Evolutionary conservation across 2,329 filamentous ascomycete genomes (phyloP), one percentile per base, ranked within the genome.

Genomic region (Xylariaceae sp.): DNA sequence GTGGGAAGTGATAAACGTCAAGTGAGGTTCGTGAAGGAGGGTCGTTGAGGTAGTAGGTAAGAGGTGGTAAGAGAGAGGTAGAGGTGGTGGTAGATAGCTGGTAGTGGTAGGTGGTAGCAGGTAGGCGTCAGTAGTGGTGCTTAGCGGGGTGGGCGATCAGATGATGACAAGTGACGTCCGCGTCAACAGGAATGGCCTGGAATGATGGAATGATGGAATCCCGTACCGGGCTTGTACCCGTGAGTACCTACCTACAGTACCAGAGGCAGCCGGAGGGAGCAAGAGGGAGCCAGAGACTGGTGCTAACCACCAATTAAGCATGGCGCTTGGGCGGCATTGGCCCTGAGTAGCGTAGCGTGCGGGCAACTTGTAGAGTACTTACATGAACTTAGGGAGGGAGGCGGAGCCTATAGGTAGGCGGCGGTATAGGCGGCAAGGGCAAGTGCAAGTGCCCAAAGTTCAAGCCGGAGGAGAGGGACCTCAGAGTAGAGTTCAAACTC

Each of bases 1-100:
- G 23, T 4, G 5, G 48, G 52, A 50, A n/a, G 58, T 64, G 64
- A 58, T 44, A 63, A 59, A 58, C 8, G 59, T 59, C 56, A 59
- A 54, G 47, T 30, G 42, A 48, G 47, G 53, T 44, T 18, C 17
- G 17, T 18, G 17, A 18, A 18, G 17, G 51, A 11, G n/a, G 42
- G 42, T n/a, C n/a, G 42, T 45, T n/a, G 42, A 45, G 13, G 5
- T 8, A 42, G 9, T 45, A n/a, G 42, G 5, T 11, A 53, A 51
- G 52, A 44, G 52, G 17, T 18, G 17, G 17, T 18, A 18, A 18
- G 17, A 18, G 17, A 18, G 17, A 18, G 51, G 55, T 34, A 57
- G 56, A 54, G 39, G 52, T 37, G 42, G 51, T 51, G 53, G 48
- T 48, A 42, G 51, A 34, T 37, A 47, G 37, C 11, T 42, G 37